phyloP scores from a whole-genome alignment of 2,329 filamentous ascomycete genomes.

The Dactylellina drechsleri region DNA sequence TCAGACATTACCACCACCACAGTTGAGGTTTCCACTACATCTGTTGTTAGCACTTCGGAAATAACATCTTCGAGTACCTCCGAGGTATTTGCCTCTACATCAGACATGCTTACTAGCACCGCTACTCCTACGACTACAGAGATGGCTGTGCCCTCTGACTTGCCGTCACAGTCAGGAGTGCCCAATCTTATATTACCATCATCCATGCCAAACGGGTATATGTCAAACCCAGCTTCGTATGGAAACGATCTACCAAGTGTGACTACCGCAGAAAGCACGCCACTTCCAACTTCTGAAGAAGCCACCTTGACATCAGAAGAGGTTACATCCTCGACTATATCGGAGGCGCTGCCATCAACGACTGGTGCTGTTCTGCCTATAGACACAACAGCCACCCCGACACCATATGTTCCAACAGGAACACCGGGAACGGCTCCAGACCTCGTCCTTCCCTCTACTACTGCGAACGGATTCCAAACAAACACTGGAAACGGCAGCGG shows the following conservation, averaged over 20 bases:
- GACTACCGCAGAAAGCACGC: constrained; percentile 12
- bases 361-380: constrained; percentile 9
- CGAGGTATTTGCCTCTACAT: not conserved
- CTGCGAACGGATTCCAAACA: constrained; percentile 24
- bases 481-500: not conserved
- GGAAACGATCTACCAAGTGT: constrained; percentile 2
- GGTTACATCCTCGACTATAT: not conserved
- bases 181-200: constrained; percentile 45
- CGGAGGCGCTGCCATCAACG: constrained; percentile 20
- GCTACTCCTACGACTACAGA: constrained; percentile 8
- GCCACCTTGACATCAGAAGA: no score
- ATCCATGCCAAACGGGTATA: constrained; percentile 19
- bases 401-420: constrained; percentile 13
- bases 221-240: constrained; percentile 20
- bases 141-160: not conserved
- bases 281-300: constrained; percentile 8
- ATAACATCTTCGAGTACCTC: not conserved
- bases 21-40: not conserved
- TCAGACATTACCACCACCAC: no score
- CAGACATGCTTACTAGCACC: not conserved
- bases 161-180: constrained; percentile 12
- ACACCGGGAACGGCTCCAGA: constrained; percentile 35
- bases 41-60: not conserved
- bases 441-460: constrained; percentile 34
- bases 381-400: constrained; percentile 12